Conservation (phyloP, 495 filamentous ascomycete species). For the Talaromyces adpressus region DNA sequence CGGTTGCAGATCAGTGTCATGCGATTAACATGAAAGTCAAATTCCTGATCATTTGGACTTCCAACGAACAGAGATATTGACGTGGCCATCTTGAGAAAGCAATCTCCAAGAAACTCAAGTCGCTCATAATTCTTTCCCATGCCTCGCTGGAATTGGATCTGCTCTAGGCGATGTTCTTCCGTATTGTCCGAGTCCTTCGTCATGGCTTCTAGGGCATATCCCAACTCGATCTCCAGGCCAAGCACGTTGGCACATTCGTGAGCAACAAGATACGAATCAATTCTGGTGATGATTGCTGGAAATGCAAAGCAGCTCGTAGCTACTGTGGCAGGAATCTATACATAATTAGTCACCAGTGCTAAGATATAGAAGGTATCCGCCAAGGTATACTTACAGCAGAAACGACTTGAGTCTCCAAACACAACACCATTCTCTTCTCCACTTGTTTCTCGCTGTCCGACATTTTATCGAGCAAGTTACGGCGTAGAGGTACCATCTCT, state of each 20-base stretch:
- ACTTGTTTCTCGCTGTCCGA: conserved; percentile 42
- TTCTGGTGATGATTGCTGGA: conserved; percentile 73
- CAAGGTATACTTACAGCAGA: conserved; percentile 56
- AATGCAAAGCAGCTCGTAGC: conserved; percentile 65
- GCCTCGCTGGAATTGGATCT: conserved; percentile 71
- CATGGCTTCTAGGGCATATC: conserved; percentile 77
- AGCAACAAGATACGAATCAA: conserved; percentile 78
- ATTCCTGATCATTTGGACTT: conserved; percentile 75
- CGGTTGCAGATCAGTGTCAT: conserved; percentile 92
- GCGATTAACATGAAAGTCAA: conserved; percentile 79
- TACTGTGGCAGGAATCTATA: conserved; percentile 55
- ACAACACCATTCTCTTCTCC: conserved; percentile 36
- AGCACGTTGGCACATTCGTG: conserved; percentile 61
- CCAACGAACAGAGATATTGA: conserved; percentile 74
- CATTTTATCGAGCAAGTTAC: conserved; percentile 70
- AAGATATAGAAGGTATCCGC: background rate
- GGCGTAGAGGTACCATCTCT: conserved; percentile 62
- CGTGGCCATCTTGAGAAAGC: conserved; percentile 93
- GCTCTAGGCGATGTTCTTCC: conserved; percentile 63
- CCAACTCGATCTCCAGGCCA: conserved; percentile 52
- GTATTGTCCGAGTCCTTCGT: conserved; percentile 94
- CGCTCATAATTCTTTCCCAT: conserved; percentile 98
- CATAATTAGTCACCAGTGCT: conserved; percentile 17
- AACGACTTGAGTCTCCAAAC: conserved; percentile 58
- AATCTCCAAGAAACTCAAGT: conserved; percentile 89